Conservation (phyloP, 495 filamentous ascomycete genomes). For the Penicillium tannophilum region DNA sequence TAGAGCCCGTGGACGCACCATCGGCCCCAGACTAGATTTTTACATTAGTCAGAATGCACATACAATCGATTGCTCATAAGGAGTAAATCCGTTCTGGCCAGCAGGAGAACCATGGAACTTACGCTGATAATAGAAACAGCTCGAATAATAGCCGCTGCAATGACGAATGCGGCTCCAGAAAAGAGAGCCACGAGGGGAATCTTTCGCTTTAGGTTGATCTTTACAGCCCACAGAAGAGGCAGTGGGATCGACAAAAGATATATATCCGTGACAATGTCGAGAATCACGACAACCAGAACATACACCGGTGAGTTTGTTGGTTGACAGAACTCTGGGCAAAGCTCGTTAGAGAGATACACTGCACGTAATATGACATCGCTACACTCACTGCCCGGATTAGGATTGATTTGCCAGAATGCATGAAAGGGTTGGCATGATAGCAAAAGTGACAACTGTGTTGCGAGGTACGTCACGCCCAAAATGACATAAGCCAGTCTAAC, state of each 20-base stretch:
- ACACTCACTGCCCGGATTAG: conserved; percentile 50
- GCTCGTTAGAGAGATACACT: conserved; percentile 9
- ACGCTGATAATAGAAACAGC: conserved; percentile 53
- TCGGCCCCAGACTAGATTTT: conserved; percentile 27
- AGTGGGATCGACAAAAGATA: conserved; percentile 55
- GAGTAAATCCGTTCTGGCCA: too few relatives aligned
- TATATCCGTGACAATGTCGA: conserved; percentile 53
- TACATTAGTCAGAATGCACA: neutral
- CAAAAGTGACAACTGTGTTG: conserved; percentile 46
- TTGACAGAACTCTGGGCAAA: conserved; percentile 35
- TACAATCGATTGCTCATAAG: too few relatives aligned
- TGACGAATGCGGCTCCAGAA: conserved; percentile 57
- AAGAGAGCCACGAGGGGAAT: conserved; percentile 53
- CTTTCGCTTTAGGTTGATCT: conserved; percentile 48
- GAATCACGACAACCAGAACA: conserved; percentile 40
- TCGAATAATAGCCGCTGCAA: conserved; percentile 56
- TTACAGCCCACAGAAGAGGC: conserved; percentile 52
- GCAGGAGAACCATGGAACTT: conserved; percentile 5
- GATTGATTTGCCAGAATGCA: conserved; percentile 54
- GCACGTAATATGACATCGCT: neutral
- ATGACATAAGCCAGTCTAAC: conserved; percentile 50
- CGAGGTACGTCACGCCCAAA: conserved; percentile 46
- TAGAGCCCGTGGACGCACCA: conserved; percentile 45
- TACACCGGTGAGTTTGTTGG: conserved; percentile 38
- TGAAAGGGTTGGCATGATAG: conserved; percentile 50